Conservation (phyloP, 345 rosid genomes). For the Lepidium sativum region DNA sequence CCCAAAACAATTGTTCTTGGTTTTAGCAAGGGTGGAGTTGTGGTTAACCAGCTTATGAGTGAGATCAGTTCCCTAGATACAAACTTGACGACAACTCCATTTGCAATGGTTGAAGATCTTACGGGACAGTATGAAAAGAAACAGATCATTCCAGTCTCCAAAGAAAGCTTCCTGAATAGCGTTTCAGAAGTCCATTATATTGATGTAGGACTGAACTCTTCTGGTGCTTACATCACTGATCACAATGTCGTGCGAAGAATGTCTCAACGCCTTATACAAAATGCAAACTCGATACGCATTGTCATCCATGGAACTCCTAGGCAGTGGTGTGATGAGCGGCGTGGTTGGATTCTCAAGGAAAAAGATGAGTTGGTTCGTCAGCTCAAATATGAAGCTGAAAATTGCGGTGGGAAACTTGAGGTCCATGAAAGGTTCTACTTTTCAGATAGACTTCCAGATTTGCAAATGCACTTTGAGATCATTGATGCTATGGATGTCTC, state of each 20-base stretch:
- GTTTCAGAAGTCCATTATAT: slow-evolving; percentile 62
- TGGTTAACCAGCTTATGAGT: slow-evolving; percentile 65
- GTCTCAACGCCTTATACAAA: slow-evolving; percentile 30
- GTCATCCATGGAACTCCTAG: slow-evolving; percentile 84
- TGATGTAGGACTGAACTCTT: slow-evolving; percentile 69
- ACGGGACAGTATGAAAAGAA: slow-evolving; percentile 13
- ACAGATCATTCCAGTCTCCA: slow-evolving; percentile 42
- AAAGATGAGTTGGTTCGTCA: slow-evolving; percentile 47
- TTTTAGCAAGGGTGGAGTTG: slow-evolving; percentile 89
- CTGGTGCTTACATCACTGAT: slow-evolving; percentile 68
- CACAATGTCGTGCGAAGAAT: slow-evolving; percentile 37
- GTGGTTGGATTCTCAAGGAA: slow-evolving; percentile 51
- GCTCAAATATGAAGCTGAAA: slow-evolving; percentile 40
- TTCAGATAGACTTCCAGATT: slow-evolving; percentile 42
- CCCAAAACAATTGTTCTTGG: slow-evolving; percentile 63
- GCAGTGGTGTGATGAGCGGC: slow-evolving; percentile 68
- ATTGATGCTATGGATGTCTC: slow-evolving; percentile 62
- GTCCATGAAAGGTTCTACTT: slow-evolving; percentile 60
- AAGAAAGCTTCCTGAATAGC: slow-evolving; percentile 48
- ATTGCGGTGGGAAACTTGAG: slow-evolving; percentile 37
- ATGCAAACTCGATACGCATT: slow-evolving; percentile 32
- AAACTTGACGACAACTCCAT: slow-evolving; percentile 2
- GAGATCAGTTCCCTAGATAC: slow-evolving; percentile 45
- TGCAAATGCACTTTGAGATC: slow-evolving; percentile 84
- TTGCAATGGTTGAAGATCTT: not conserved